Conservation (phyloP, 148 eudicot species). For the Rhododendron kiyosumense region DNA sequence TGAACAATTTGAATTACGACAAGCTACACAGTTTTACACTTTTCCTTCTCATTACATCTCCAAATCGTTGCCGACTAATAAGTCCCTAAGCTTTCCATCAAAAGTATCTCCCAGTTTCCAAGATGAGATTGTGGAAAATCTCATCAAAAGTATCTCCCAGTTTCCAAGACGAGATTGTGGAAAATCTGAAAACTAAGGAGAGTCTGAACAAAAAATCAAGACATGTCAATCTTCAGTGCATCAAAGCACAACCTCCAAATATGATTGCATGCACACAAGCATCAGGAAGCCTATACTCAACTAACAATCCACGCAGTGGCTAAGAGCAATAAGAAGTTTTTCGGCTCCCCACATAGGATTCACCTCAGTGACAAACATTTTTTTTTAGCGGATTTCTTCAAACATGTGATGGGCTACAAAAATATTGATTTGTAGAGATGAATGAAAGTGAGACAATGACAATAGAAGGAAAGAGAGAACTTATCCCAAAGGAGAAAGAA, state of each 20-base stretch:
- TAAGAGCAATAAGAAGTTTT: neutral
- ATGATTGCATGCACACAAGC: neutral
- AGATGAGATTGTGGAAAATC: neutral
- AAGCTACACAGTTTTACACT: no score
- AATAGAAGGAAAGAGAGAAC: neutral
- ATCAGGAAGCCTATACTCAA: neutral
- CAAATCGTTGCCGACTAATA: neutral
- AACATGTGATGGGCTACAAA: neutral
- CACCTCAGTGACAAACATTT: no score
- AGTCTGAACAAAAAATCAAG: neutral
- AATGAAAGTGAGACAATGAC: neutral
- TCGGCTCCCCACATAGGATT: neutral
- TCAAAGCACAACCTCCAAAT: neutral
- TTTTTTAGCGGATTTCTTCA: no score
- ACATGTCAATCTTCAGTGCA: neutral
- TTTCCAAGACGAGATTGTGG: no score
- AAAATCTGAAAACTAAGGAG: neutral
- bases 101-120: neutral
- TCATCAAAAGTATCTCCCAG: no score
- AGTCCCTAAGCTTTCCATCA: no score
- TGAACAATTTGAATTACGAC: neutral
- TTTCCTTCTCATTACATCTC: neutral
- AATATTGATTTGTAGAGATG: neutral
- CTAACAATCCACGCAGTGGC: neutral
- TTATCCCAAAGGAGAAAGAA: neutral